These are phyloP conservation scores for Phytopythium montanum DNA, from an alignment of 352 stramenopile species.

Conservation along the genomic window DNA sequence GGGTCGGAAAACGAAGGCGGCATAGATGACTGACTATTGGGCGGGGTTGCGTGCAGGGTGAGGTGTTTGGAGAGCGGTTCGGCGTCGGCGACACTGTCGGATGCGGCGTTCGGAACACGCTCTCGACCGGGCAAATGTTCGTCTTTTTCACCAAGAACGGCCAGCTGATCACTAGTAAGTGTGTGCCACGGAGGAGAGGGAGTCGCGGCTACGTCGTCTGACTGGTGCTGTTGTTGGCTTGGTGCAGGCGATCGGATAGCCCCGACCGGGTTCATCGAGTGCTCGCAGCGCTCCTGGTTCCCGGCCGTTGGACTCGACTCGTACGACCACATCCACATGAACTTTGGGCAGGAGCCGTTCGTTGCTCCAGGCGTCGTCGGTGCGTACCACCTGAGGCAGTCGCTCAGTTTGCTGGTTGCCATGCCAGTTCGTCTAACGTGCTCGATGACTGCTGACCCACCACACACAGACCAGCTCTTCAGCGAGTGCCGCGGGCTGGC, in stretches of 20 bases:
- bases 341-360: slow-evolving; percentile 84
- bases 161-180: slow-evolving; percentile 39
- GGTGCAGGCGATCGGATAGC: slow-evolving; percentile 1
- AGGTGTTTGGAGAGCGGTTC: slow-evolving; percentile 29
- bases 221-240: background rate
- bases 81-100: slow-evolving; percentile 24
- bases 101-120: slow-evolving; percentile 27
- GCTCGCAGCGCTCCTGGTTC: slow-evolving; percentile 57
- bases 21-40: background rate
- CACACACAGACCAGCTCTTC: slow-evolving; percentile 20
- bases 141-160: slow-evolving; percentile 80
- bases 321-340: slow-evolving; percentile 72
- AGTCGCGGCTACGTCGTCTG: background rate
- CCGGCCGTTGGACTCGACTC: slow-evolving; percentile 85
- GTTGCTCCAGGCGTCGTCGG: slow-evolving; percentile 26
- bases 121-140: slow-evolving; percentile 16
- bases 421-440: background rate
- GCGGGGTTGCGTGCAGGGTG: slow-evolving; percentile 16
- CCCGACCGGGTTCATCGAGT: slow-evolving; percentile 31
- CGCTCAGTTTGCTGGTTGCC: background rate
- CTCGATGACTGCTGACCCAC: background rate
- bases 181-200: background rate
- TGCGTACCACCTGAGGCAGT: slow-evolving; percentile 16
- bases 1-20: background rate
- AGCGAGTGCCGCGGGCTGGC: slow-evolving; percentile 23